Conservation (phyloP, 805 yeast genomes). For the Lachancea mirantina region DNA sequence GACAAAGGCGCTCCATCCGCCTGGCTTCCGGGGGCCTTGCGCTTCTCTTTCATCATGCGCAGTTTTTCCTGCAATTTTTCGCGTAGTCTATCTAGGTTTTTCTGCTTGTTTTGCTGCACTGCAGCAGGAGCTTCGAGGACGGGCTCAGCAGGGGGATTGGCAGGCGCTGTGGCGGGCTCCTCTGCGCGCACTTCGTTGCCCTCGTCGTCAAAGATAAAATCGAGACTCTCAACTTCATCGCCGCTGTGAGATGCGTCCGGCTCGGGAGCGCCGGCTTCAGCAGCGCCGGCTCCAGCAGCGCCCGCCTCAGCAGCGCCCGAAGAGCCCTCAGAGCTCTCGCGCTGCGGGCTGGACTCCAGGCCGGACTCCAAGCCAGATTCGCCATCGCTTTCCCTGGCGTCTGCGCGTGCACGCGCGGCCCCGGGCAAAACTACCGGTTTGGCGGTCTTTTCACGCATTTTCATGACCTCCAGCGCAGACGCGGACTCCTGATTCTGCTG, state of each 20-base stretch:
- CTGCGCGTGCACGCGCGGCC: conserved; percentile 11
- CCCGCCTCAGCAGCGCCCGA: conserved; percentile 13
- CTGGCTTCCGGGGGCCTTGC: conserved; percentile 88
- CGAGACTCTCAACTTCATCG: conserved; percentile 30
- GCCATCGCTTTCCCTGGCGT: conserved; percentile 7
- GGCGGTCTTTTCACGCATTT: conserved; percentile 48
- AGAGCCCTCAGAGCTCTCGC: conserved; percentile 15
- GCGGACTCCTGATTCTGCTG: conserved; percentile 41
- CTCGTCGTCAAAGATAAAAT: conserved; percentile 63
- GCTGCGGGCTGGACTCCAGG: no score
- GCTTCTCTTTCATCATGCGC: conserved; percentile 57
- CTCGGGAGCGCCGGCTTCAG: background rate
- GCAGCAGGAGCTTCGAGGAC: no score
- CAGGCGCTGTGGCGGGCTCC: conserved; percentile 22
- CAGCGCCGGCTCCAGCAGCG: background rate
- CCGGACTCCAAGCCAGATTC: no score
- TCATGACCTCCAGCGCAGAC: conserved; percentile 54
- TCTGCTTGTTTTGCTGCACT: conserved; percentile 36
- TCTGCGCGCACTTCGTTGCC: conserved; percentile 41
- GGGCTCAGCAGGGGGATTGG: no score
- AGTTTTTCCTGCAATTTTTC: conserved; percentile 76
- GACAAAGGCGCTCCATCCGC: conserved; percentile 76
- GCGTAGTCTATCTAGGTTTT: conserved; percentile 55
- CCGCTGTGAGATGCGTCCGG: no score
- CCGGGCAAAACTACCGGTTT: conserved; percentile 37